A percentile compares a stretch with the other conserved stretches of the same genome.
phyloP scores from a whole-genome alignment of 1,139 yeast genomes.

The Hemisphaericaspora xylofermentans region DNA sequence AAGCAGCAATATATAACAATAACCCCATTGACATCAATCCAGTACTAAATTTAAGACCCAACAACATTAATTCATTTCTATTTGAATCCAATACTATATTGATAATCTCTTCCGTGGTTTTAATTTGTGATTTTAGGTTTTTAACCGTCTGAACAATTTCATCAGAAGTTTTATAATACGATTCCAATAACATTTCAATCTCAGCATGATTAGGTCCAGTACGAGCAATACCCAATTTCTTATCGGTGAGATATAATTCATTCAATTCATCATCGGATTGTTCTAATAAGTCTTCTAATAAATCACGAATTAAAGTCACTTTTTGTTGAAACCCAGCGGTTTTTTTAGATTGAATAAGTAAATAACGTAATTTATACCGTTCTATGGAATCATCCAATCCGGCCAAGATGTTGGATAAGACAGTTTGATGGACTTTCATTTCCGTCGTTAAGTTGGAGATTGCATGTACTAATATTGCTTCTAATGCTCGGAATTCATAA shows the following conservation, averaged over 20 bases:
- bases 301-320: conserved; percentile 39
- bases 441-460: conserved; percentile 41
- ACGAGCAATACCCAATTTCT: conserved; percentile 22
- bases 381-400: conserved; percentile 45
- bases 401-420: conserved; percentile 34
- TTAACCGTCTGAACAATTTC: conserved; percentile 48
- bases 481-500: conserved; percentile 46
- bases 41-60: conserved; percentile 43
- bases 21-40: conserved; percentile 44
- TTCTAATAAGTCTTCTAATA: conserved; percentile 39
- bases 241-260: conserved; percentile 38
- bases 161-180: conserved; percentile 44
- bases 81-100: conserved; percentile 47
- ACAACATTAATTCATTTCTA: conserved; percentile 47
- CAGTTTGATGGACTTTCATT: conserved; percentile 44
- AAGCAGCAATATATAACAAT: conserved; percentile 39
- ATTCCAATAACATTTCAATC: conserved; percentile 43
- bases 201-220: conserved; percentile 41
- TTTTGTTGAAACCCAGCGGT: conserved; percentile 46
- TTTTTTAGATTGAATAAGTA: conserved; percentile 45
- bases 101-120: conserved; percentile 48
- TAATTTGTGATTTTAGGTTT: conserved; percentile 40
- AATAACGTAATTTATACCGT: conserved; percentile 36
- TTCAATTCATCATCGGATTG: conserved; percentile 41
- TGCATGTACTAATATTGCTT: conserved; percentile 41